A percentile compares a stretch with the other conserved stretches of the same genome.
phyloP scores from a whole-genome alignment of 345 rosid species.

The Jatropha curcas region DNA sequence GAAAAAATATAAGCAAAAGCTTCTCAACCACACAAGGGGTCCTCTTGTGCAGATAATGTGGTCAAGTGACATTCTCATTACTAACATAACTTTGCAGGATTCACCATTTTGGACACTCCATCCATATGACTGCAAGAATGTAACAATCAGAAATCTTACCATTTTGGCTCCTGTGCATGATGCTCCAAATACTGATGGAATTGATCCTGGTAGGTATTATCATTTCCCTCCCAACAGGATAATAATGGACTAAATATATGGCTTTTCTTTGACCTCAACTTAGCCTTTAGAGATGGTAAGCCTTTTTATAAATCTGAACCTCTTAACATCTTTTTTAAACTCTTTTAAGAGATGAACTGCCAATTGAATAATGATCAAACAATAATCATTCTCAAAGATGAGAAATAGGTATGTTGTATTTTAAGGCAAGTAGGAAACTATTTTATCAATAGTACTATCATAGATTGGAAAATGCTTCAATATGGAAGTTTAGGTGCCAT shows the following conservation, averaged over 20 bases:
- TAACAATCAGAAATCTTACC: slow-evolving; percentile 69
- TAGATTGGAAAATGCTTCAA: background rate
- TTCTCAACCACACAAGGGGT: slow-evolving; percentile 91
- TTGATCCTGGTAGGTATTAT: slow-evolving; percentile 75
- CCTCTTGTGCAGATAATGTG: slow-evolving; percentile 95
- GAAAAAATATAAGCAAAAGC: slow-evolving; percentile 90
- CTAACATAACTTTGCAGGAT: slow-evolving; percentile 77
- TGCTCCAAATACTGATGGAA: slow-evolving; percentile 98
- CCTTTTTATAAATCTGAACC: background rate
- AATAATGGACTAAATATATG: background rate
- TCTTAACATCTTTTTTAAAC: background rate
- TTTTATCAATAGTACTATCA: background rate
- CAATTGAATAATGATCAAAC: background rate
- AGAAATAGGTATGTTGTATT: background rate
- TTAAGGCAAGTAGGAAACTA: background rate
- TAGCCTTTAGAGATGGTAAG: background rate
- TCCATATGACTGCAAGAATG: slow-evolving; percentile 96
- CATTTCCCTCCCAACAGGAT: background rate
- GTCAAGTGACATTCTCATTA: slow-evolving; percentile 82
- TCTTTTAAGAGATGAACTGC: background rate
- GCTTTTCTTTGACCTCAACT: slow-evolving; percentile 11
- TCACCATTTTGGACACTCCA: slow-evolving; percentile 98
- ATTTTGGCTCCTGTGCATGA: slow-evolving; percentile 74
- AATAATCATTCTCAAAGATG: background rate
- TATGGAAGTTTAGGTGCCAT: background rate